Conservation (phyloP, 352 stramenopile species). For the Globisporangium lucens region DNA sequence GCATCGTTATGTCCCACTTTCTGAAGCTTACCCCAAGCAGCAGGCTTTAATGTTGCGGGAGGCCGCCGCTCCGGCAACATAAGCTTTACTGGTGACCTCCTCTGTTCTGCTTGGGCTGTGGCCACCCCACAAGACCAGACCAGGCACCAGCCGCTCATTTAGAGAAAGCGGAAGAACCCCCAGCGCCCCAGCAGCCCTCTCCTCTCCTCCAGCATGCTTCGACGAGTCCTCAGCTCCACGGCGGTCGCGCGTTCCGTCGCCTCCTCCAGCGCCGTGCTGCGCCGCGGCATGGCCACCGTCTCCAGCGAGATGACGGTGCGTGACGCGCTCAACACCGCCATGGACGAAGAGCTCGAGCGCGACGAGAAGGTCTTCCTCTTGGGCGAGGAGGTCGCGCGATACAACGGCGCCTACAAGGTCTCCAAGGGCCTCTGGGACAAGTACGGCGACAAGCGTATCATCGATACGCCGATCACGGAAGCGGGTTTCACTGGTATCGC, state of each 20-base stretch:
- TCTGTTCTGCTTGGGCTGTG: conserved; percentile 24
- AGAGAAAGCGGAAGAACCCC: conserved; percentile 18
- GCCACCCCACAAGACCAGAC: background rate
- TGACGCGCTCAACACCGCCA: conserved; percentile 97
- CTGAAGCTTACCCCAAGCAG: background rate
- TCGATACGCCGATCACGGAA: conserved; percentile 99
- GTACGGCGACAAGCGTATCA: conserved; percentile 98
- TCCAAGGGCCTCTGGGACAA: conserved; percentile 98
- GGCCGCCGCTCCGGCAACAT: conserved; percentile 5
- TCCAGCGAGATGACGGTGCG: conserved; percentile 93
- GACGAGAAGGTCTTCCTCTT: conserved; percentile 95
- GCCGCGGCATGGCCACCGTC: conserved; percentile 74
- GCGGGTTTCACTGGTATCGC: conserved; percentile 94
- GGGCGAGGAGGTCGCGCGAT: conserved; percentile 99
- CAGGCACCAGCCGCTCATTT: conserved; percentile 2
- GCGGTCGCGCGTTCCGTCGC: conserved; percentile 23
- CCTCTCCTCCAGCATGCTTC: conserved; percentile 22
- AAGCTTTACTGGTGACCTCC: conserved; percentile 12
- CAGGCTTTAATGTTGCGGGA: conserved; percentile 12
- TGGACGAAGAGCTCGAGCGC: conserved; percentile 98
- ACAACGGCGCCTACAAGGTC: conserved; percentile 99
- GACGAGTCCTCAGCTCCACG: conserved; percentile 47
- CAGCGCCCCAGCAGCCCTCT: conserved; percentile 24
- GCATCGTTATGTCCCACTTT: background rate
- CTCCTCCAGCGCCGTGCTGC: conserved; percentile 25